Evolutionary conservation across 805 yeast genomes (phyloP), one percentile per base, ranked within the genome.

Genomic region (Yamadazyma laniorum): DNA sequence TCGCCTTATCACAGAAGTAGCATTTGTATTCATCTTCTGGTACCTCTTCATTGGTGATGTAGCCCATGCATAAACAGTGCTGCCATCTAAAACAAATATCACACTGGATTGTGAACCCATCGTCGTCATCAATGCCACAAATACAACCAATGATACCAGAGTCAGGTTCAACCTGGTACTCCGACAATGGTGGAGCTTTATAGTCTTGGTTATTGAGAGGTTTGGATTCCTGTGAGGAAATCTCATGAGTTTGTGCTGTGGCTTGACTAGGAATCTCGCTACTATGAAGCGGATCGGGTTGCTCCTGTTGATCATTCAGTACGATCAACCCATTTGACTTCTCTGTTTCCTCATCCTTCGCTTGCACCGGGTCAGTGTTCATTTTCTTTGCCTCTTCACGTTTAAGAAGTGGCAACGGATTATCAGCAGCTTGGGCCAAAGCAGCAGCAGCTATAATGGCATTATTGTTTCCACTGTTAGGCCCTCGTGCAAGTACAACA

Each of bases 91-190:
- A 82, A 59, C 98, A 90, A 23, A 78, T 73, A 57, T 89, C 96
- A 65, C 99, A 93, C 63, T 93, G 98, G 45, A 93, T 85, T 17
- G 95, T 90, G 53, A 87, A 83, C 0, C 97, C 97, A 50, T 91
- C 93, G 61, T 88, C 96, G 43, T 87, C 95, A 41, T 80, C 85
- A 49, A 72, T 80, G 1, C 80, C 88, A 69, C 98, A 91, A 6
- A 90, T 78, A 63, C 98, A 91, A 2, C 95, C 87, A 38, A 91
- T 90, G 0, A 79, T 62, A 0, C 96, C 96, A 2, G 91, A 72
- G 56, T 90, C 95, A 4, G 87, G 85, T 47, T 79, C 87, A 1
- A 83, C 89, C 12, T 76, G 74, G 56, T 80, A 84, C 0, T 74
- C 53, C 2, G 70, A 47, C 12, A 67, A 46, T 2, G 68, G 65